These are phyloP conservation scores for Kewa caespitosa DNA, from an alignment of 179 eudicot genomes.

Conservation along the genomic window DNA sequence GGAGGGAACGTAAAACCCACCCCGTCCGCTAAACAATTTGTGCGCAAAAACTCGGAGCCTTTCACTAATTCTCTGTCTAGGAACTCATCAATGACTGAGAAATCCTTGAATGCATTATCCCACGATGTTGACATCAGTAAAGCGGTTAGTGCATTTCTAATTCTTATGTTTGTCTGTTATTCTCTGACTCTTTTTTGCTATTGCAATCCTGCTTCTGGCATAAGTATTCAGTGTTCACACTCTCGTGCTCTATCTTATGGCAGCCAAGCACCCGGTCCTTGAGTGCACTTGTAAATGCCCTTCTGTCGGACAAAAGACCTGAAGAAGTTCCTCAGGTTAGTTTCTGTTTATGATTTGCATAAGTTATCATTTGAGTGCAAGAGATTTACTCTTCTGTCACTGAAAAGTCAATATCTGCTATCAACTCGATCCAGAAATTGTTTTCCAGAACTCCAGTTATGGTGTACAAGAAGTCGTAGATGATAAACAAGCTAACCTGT, in stretches of 20 bases:
- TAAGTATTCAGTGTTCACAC: background rate
- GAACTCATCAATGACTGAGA: conserved; percentile 54
- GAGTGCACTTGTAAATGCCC: conserved; percentile 75
- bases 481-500: background rate
- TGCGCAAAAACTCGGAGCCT: conserved; percentile 82
- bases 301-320: conserved; percentile 77
- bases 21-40: conserved; percentile 62
- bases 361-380: background rate
- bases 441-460: background rate
- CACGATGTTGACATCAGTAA: conserved; percentile 45
- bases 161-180: background rate
- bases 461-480: background rate
- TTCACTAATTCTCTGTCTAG: conserved; percentile 66
- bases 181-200: conserved; percentile 8
- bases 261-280: conserved; percentile 75
- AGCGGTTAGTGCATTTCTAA: conserved; percentile 43
- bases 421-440: no score
- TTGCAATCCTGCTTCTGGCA: background rate
- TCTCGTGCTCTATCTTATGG: conserved; percentile 16
- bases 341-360: background rate
- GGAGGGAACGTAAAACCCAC: conserved; percentile 73
- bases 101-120: conserved; percentile 41
- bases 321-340: conserved; percentile 93
- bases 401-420: background rate
- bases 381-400: background rate